phyloP scores from a whole-genome alignment of 129 eudicot species.

The Cynara cardunculus region DNA sequence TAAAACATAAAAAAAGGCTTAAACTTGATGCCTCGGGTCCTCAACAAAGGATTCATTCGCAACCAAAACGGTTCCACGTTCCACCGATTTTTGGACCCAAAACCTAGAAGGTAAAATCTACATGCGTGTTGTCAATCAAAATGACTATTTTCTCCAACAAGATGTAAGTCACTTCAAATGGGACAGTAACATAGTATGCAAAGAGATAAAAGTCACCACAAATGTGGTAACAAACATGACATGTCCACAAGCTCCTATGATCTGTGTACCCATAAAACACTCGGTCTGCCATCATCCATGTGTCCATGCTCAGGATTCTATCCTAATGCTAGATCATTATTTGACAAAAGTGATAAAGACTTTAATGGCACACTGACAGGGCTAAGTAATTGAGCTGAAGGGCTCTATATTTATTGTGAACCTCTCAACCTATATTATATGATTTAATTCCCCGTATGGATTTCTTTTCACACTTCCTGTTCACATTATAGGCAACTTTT shows the following conservation, averaged over 20 bases:
- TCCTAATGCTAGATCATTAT: not conserved
- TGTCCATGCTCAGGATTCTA: not conserved
- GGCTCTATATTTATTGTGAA: not conserved
- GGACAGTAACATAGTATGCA: not conserved
- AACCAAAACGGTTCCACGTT: not conserved
- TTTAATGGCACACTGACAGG: not conserved
- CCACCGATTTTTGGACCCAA: not conserved
- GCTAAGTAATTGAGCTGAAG: not conserved
- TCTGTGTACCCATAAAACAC: not conserved
- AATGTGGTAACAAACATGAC: not conserved
- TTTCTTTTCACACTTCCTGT: not conserved
- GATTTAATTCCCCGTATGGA: not conserved
- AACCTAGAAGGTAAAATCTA: not conserved
- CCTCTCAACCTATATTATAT: not conserved
- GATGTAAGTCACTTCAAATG: not conserved
- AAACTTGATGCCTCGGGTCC: not conserved
- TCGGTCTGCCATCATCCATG: not conserved
- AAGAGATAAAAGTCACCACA: not conserved
- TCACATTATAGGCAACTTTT: not conserved
- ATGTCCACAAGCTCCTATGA: not conserved
- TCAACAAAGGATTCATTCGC: not conserved
- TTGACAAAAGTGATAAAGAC: not conserved
- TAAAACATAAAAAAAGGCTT: not conserved
- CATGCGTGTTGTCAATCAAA: not conserved
- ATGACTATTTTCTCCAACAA: not conserved